These are phyloP conservation scores for Leptographium galeiforme DNA, from an alignment of 2,329 filamentous ascomycete species.

Conservation along the genomic window DNA sequence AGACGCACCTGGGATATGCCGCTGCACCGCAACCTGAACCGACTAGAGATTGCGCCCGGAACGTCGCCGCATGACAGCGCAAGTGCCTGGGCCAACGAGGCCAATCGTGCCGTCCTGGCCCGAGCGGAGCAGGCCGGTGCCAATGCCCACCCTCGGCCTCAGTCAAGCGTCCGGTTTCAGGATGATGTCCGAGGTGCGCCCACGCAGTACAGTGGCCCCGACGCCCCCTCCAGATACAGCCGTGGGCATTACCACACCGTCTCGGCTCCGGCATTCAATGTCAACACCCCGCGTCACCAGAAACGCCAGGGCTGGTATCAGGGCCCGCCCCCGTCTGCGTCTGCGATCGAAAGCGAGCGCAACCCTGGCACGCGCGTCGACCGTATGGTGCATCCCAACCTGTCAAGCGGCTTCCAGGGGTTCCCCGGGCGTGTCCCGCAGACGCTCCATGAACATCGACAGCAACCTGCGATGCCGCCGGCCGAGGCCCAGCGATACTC, in stretches of 20 bases:
- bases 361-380: constrained; percentile 27
- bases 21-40: constrained; percentile 51
- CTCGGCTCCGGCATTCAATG: constrained; percentile 40
- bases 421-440: constrained; percentile 11
- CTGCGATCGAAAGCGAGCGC: background rate
- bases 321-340: constrained; percentile 23
- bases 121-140: constrained; percentile 37
- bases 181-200: constrained; percentile 24
- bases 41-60: constrained; percentile 47
- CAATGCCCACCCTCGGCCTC: constrained; percentile 12
- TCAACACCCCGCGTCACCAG: constrained; percentile 37
- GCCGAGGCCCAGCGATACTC: background rate
- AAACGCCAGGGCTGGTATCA: constrained; percentile 67
- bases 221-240: constrained; percentile 8
- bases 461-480: background rate
- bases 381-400: constrained; percentile 43
- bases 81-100: constrained; percentile 42
- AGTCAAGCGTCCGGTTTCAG: constrained; percentile 39
- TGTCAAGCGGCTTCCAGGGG: constrained; percentile 11
- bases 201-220: constrained; percentile 3
- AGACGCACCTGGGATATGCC: constrained; percentile 48
- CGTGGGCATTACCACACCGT: constrained; percentile 41
- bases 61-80: constrained; percentile 38
- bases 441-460: constrained; percentile 7
- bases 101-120: constrained; percentile 39